Evolutionary conservation across 129 eudicot species (phyloP), one percentile per base, ranked within the genome.

Genomic region (Flaveria trinervia): DNA sequence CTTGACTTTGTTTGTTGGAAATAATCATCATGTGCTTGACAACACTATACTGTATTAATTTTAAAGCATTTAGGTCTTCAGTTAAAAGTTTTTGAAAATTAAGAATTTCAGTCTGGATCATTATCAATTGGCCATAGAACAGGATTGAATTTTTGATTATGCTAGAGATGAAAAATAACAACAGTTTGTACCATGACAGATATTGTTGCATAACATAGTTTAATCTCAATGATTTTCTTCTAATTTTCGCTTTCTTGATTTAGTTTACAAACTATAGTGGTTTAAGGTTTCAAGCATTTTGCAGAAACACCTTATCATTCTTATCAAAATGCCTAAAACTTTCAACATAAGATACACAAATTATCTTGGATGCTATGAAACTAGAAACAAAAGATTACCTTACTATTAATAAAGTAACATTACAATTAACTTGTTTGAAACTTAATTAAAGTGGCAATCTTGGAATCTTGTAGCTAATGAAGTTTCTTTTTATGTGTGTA

Each of bases 401-500:
- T 25, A 11, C 11, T 25, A 25, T 11, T 28, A 61, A 26, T 61
- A 26, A 23, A 11, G 4, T 20, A 59, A 59, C 3, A 59, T 22
- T 36, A 55, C 28, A 18, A 9, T 55, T 55, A 55, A 17, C 62
- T 55, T 55, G 28, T 55, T 55, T 4, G 62, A 55, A 7, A 18
- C 14, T 30, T 30, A 30, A 36, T 10, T 22, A 3, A 20, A 20
- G 67, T 61, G 41, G 43, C 18, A 26, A 18, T 55, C 10, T 55
- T 7, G 26, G 61, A 55, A 28, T 62, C 68, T 5, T 60, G 66
- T 60, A 23, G 44, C 68, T 62, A 62, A 62, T 62, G 45, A 62
- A 62, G 68, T 28, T 60, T 60, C 16, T 62, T 28, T 62, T 62
- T 62, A 14, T 68, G 28, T 65, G 26, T 79, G 52, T 48, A 17